Percentiles rank a stretch among this genome's conserved stretches.
phyloP scores from a whole-genome alignment of 768 basidiomycete species.

The Pulveroboletus sp. region DNA sequence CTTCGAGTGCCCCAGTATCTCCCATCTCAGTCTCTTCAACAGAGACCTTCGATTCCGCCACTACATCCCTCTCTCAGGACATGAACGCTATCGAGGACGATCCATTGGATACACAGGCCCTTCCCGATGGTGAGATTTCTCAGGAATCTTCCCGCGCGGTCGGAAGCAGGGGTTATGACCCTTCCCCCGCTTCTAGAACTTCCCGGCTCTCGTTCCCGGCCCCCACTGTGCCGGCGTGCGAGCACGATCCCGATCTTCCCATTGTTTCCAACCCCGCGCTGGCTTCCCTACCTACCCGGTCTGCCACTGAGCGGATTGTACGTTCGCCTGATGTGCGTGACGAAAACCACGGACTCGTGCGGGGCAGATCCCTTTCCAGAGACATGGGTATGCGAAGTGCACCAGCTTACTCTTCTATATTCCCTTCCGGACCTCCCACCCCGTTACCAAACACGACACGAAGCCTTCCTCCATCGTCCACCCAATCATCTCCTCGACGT shows the following conservation, averaged over 20 bases:
- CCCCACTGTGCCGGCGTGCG: slow-evolving; percentile 17
- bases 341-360: slow-evolving; percentile 26
- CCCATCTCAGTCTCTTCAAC: slow-evolving; percentile 28
- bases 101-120: slow-evolving; percentile 12
- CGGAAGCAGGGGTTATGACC: slow-evolving; percentile 13
- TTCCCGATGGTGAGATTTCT: slow-evolving; percentile 17
- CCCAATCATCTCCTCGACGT: slow-evolving; percentile 27
- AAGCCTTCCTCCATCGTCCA: slow-evolving; percentile 19
- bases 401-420: slow-evolving; percentile 32
- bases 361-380: slow-evolving; percentile 31
- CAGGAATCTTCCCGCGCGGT: slow-evolving; percentile 22
- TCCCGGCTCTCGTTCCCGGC: slow-evolving; percentile 27
- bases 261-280: slow-evolving; percentile 13
- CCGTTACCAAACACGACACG: slow-evolving; percentile 24
- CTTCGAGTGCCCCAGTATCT: slow-evolving; percentile 33
- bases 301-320: slow-evolving; percentile 32
- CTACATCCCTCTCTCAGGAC: slow-evolving; percentile 17
- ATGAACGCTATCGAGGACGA: slow-evolving; percentile 18
- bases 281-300: slow-evolving; percentile 25
- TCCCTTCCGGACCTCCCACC: slow-evolving; percentile 34
- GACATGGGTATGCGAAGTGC: slow-evolving; percentile 32
- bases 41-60: slow-evolving; percentile 25
- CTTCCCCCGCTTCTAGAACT: slow-evolving; percentile 14
- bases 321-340: slow-evolving; percentile 27
- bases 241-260: slow-evolving; percentile 29